phyloP scores from a whole-genome alignment of 116 monocot species.

The Cymodocea nodosa region DNA sequence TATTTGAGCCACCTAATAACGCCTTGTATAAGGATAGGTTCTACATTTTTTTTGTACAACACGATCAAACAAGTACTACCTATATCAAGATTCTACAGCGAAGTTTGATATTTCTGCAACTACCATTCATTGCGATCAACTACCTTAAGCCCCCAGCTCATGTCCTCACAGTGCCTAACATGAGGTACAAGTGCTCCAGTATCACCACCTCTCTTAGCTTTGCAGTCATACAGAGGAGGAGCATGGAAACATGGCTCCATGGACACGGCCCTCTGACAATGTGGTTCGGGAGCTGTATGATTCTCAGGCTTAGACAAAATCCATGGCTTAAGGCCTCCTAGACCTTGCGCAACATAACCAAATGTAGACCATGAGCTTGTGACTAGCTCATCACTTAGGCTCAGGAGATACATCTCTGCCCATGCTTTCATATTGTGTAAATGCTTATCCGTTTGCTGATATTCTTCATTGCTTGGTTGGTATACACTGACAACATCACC shows the following conservation, averaged over 20 bases:
- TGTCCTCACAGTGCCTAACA: slow-evolving; percentile 51
- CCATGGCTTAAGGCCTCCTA: slow-evolving; percentile 49
- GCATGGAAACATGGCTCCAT: slow-evolving; percentile 64
- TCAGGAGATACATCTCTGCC: slow-evolving; percentile 59
- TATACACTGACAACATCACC: slow-evolving; percentile 35
- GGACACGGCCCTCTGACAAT: slow-evolving; percentile 36
- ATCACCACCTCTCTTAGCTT: slow-evolving; percentile 19
- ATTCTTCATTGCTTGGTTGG: slow-evolving; percentile 49
- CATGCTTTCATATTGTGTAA: slow-evolving; percentile 50
- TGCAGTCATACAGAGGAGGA: slow-evolving; percentile 45
- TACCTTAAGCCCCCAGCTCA: slow-evolving; percentile 41
- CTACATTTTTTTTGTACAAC: neutral
- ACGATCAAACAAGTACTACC: neutral
- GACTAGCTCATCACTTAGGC: slow-evolving; percentile 35
- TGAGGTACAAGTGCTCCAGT: slow-evolving; percentile 28
- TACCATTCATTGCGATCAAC: slow-evolving; percentile 26
- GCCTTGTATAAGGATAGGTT: neutral
- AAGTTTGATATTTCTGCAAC: slow-evolving; percentile 1
- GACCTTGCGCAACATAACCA: slow-evolving; percentile 51
- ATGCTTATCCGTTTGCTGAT: slow-evolving; percentile 28
- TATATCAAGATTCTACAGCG: neutral
- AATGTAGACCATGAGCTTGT: slow-evolving; percentile 55
- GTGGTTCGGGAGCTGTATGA: slow-evolving; percentile 21
- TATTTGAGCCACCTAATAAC: neutral
- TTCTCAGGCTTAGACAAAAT: slow-evolving; percentile 34